A percentile compares a stretch with the other conserved stretches of the same genome.
phyloP scores from a whole-genome alignment of 2,329 filamentous ascomycete genomes.

The Magnaporthiopsis rhizophila region DNA sequence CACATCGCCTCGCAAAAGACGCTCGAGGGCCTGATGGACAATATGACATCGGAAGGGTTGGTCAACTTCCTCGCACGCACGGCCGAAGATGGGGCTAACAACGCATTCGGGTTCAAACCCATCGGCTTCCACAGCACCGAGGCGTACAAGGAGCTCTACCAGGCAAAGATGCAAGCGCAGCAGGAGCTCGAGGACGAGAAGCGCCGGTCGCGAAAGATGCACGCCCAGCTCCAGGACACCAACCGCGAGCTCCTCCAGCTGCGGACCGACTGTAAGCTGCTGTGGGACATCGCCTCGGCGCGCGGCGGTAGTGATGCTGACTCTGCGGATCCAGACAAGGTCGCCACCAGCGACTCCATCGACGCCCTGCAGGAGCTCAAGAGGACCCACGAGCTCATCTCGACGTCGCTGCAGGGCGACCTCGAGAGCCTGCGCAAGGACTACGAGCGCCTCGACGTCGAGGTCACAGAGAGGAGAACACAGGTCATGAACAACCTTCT shows the following conservation, averaged over 20 bases:
- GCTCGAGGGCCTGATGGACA: constrained; percentile 44
- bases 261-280: constrained; percentile 41
- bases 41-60: constrained; percentile 48
- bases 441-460: constrained; percentile 37
- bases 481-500: constrained; percentile 50
- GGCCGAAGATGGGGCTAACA: background rate
- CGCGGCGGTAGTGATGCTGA: constrained; percentile 12
- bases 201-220: constrained; percentile 35
- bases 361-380: constrained; percentile 51
- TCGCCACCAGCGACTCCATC: constrained; percentile 42
- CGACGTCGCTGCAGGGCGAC: constrained; percentile 49
- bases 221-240: constrained; percentile 41
- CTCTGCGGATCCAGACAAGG: constrained; percentile 7
- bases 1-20: constrained; percentile 50
- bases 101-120: background rate
- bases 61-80: constrained; percentile 23
- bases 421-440: constrained; percentile 47
- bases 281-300: constrained; percentile 10
- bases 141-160: constrained; percentile 41
- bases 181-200: constrained; percentile 40
- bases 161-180: constrained; percentile 34
- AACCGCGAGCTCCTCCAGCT: constrained; percentile 47
- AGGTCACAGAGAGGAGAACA: constrained; percentile 49
- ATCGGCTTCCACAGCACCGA: constrained; percentile 31
- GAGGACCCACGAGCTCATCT: constrained; percentile 49